A percentile compares a stretch with the other conserved stretches of the same genome.
phyloP scores from a whole-genome alignment of 345 rosid species.

The Geranium rotundifolium region DNA sequence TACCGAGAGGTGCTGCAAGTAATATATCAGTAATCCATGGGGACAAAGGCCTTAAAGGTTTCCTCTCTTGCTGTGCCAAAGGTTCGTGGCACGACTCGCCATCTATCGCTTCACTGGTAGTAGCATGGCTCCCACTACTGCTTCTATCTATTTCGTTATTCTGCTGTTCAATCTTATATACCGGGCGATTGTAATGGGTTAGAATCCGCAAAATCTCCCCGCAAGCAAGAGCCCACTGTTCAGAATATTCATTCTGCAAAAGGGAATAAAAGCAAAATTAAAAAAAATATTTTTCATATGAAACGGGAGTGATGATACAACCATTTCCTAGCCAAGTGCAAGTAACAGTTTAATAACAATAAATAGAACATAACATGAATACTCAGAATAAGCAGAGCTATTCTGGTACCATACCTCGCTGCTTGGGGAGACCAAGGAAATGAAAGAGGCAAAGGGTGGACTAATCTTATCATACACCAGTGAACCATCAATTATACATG shows the following conservation, averaged over 20 bases:
- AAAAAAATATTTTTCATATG: neutral
- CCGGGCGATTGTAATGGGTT: conserved; percentile 97
- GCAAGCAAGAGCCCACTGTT: conserved; percentile 98
- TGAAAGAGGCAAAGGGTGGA: conserved; percentile 90
- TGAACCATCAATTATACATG: conserved; percentile 78
- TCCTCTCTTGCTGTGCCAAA: conserved; percentile 55
- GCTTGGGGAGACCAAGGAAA: conserved; percentile 72
- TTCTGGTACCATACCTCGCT: conserved; percentile 45
- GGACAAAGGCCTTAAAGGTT: conserved; percentile 84
- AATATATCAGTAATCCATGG: conserved; percentile 93
- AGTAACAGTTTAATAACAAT: too few relatives aligned
- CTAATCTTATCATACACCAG: conserved; percentile 63
- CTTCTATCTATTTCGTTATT: conserved; percentile 46
- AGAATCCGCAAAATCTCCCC: conserved; percentile 90
- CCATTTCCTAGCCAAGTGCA: neutral
- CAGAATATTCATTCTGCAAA: conserved; percentile 80
- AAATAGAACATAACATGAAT: too few relatives aligned
- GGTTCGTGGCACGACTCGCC: conserved; percentile 33
- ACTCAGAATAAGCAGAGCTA: neutral
- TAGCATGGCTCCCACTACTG: conserved; percentile 29
- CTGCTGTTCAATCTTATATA: conserved; percentile 58
- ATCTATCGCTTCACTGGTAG: conserved; percentile 27
- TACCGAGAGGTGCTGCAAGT: conserved; percentile 87
- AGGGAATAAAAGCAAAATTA: conserved; percentile 8
- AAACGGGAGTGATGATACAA: neutral